phyloP scores from a whole-genome alignment of 2,329 filamentous ascomycete genomes.

The Aureobasidium subglaciale region DNA sequence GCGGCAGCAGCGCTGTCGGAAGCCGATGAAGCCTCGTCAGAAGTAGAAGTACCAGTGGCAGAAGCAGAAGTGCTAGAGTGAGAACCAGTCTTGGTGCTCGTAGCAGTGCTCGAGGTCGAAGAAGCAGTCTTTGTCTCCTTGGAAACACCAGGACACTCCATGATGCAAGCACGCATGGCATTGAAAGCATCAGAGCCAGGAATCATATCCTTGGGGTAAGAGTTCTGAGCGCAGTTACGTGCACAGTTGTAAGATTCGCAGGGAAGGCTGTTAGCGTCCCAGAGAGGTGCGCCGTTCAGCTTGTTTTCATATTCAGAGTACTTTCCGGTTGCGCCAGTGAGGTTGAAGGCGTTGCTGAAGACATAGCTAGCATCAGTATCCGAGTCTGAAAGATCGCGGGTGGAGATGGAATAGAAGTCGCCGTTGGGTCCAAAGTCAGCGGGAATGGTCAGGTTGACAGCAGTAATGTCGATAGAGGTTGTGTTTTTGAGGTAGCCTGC shows the following conservation, averaged over 20 bases:
- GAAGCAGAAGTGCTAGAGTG: background rate
- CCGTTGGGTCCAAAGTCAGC: conserved; percentile 26
- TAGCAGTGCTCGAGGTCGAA: background rate
- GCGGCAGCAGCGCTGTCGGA: background rate
- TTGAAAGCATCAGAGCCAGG: conserved; percentile 20
- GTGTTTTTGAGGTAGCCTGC: conserved; percentile 30
- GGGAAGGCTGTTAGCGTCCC: conserved; percentile 24
- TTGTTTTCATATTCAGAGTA: conserved; percentile 23
- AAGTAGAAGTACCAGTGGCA: background rate
- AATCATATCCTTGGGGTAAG: conserved; percentile 24
- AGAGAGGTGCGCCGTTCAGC: conserved; percentile 26
- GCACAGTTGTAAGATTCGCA: conserved; percentile 26
- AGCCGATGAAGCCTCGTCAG: background rate
- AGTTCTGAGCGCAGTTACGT: conserved; percentile 23
- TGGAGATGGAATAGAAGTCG: conserved; percentile 27
- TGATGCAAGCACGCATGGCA: conserved; percentile 25
- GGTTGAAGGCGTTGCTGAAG: conserved; percentile 22
- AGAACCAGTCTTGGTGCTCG: background rate
- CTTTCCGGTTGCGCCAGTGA: conserved; percentile 23
- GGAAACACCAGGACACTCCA: conserved; percentile 24
- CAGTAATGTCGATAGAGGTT: conserved; percentile 23
- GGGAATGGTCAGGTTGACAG: conserved; percentile 27
- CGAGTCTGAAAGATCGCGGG: conserved; percentile 18
- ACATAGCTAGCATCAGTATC: conserved; percentile 21
- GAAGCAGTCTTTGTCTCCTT: conserved; percentile 15